These are phyloP conservation scores for Brassica nigra DNA, from an alignment of 345 rosid species.

Conservation along the genomic window DNA sequence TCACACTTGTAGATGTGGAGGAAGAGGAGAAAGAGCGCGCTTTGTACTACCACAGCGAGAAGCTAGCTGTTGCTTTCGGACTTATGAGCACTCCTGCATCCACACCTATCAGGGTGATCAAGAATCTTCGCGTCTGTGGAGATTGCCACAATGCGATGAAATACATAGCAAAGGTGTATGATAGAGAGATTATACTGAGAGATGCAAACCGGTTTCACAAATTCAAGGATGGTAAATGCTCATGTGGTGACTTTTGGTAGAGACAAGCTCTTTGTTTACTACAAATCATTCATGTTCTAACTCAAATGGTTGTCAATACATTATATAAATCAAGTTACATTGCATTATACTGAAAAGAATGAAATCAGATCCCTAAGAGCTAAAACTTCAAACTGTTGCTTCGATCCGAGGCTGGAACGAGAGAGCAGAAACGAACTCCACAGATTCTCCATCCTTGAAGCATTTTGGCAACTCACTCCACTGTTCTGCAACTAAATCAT, in stretches of 20 bases:
- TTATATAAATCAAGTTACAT: constrained; percentile 13
- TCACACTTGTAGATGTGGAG: constrained; percentile 53
- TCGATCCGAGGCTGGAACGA: constrained; percentile 87
- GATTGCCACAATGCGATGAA: constrained; percentile 55
- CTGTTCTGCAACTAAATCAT: constrained; percentile 49
- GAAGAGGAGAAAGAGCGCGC: constrained; percentile 59
- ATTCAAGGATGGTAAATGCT: constrained; percentile 51
- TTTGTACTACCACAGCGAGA: constrained; percentile 50
- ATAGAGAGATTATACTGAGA: constrained; percentile 53
- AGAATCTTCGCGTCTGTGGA: constrained; percentile 53
- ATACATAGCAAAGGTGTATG: constrained; percentile 48
- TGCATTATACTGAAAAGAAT: constrained; percentile 4
- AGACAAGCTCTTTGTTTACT: not conserved
- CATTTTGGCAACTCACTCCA: constrained; percentile 71
- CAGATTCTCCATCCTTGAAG: constrained; percentile 50
- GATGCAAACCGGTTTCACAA: constrained; percentile 58
- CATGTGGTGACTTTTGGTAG: constrained; percentile 47
- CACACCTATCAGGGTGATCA: constrained; percentile 46
- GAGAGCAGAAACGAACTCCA: constrained; percentile 78
- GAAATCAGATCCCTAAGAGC: constrained; percentile 1
- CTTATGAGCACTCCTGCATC: constrained; percentile 49
- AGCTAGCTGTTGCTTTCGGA: constrained; percentile 54
- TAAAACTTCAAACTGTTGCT: constrained; percentile 48
- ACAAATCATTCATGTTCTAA: not conserved
- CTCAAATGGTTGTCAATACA: constrained; percentile 1